Evolutionary conservation across 805 yeast species (phyloP).

Genomic region (Yamadazyma tumulicola): DNA sequence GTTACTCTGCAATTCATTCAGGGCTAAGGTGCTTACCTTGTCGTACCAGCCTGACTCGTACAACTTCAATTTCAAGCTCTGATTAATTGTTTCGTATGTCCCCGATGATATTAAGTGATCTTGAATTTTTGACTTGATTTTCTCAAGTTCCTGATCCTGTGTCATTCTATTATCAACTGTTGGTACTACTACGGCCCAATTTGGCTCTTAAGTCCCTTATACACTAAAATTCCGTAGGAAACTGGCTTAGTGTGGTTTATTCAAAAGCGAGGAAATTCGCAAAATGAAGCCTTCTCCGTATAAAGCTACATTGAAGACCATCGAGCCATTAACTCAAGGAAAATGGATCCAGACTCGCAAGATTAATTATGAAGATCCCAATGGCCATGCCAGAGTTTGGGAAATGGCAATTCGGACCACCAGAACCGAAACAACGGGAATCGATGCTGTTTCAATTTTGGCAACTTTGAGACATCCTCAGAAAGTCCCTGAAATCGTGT

Average conservation of each 20-base stretch:
- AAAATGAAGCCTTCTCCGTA: slow-evolving; percentile 33
- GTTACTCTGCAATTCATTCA: slow-evolving; percentile 38
- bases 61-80: slow-evolving; percentile 58
- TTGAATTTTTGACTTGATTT: slow-evolving; percentile 60
- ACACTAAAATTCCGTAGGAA: no score
- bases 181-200: no score
- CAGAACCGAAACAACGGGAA: slow-evolving; percentile 51
- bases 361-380: slow-evolving; percentile 69
- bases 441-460: slow-evolving; percentile 90
- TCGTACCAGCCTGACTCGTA: slow-evolving; percentile 87
- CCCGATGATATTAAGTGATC: slow-evolving; percentile 72
- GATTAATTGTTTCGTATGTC: slow-evolving; percentile 72
- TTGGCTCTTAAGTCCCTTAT: no score
- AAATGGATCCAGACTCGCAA: slow-evolving; percentile 55
- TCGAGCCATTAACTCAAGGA: slow-evolving; percentile 34
- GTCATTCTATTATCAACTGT: slow-evolving; percentile 19
- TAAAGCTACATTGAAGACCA: slow-evolving; percentile 27
- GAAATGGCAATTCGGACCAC: slow-evolving; percentile 86
- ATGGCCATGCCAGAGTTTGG: slow-evolving; percentile 72
- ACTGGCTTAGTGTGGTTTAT: no score
- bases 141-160: slow-evolving; percentile 33
- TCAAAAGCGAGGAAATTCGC: no score
- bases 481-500: slow-evolving; percentile 35
- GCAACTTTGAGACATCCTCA: slow-evolving; percentile 57
- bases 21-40: slow-evolving; percentile 59